A percentile compares a stretch with the other conserved stretches of the same genome.
phyloP scores from a whole-genome alignment of 139 green algal genomes.

The Chloropicon primus region DNA sequence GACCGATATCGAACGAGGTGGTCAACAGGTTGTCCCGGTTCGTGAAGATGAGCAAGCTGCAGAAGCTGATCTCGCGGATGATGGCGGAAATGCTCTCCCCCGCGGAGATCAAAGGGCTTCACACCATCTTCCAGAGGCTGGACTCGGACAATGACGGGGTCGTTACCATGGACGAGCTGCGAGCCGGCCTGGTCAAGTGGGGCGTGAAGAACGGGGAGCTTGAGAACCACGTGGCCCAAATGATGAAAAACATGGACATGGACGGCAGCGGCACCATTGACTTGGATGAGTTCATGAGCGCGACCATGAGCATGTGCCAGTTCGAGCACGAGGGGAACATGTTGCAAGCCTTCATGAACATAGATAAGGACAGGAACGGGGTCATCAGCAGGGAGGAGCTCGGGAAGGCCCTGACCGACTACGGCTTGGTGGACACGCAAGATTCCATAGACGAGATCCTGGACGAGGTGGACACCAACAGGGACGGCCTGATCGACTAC shows the following conservation, averaged over 20 bases:
- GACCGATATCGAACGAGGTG: slow-evolving; percentile 26
- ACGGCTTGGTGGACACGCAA: neutral
- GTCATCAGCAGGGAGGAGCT: neutral
- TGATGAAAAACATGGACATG: slow-evolving; percentile 86
- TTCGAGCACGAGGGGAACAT: neutral
- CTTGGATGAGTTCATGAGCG: slow-evolving; percentile 43
- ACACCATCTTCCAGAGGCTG: slow-evolving; percentile 38
- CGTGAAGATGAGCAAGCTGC: slow-evolving; percentile 50
- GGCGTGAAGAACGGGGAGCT: slow-evolving; percentile 12
- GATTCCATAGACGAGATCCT: slow-evolving; percentile 4
- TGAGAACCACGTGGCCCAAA: slow-evolving; percentile 37
- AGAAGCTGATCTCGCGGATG: neutral
- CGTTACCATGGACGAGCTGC: slow-evolving; percentile 40
- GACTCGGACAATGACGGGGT: slow-evolving; percentile 37
- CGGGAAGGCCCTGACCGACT: neutral
- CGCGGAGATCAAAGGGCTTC: slow-evolving; percentile 40
- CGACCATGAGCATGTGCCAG: slow-evolving; percentile 56
- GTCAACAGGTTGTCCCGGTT: slow-evolving; percentile 82
- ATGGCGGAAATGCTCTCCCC: slow-evolving; percentile 30
- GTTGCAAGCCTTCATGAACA: neutral
- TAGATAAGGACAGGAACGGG: slow-evolving; percentile 4
- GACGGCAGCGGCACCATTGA: slow-evolving; percentile 71
- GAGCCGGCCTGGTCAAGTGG: slow-evolving; percentile 23
- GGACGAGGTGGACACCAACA: slow-evolving; percentile 29
- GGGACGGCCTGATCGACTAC: slow-evolving; percentile 33